These are phyloP conservation scores for Kazachstania viticola DNA, from an alignment of 805 yeast genomes.

Conservation along the genomic window DNA sequence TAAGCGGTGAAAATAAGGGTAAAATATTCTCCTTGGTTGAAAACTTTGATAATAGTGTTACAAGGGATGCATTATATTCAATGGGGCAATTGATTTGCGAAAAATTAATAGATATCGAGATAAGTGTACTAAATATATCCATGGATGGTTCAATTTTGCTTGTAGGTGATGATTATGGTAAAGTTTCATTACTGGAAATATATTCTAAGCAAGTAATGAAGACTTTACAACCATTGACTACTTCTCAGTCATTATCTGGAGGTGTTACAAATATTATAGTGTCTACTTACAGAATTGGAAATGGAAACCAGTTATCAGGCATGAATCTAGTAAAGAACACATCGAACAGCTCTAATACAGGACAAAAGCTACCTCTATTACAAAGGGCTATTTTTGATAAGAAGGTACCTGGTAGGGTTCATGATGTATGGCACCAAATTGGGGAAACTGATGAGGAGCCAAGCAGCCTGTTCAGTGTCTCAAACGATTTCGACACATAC, in stretches of 20 bases:
- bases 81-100: constrained; percentile 21
- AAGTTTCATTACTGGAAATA: constrained; percentile 55
- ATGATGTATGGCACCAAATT: constrained; percentile 31
- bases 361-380: constrained; percentile 43
- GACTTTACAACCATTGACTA: constrained; percentile 30
- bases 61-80: constrained; percentile 11
- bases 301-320: constrained; percentile 1
- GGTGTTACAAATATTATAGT: constrained; percentile 19
- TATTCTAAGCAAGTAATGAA: constrained; percentile 57
- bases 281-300: constrained; percentile 3
- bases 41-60: constrained; percentile 27
- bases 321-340: not conserved
- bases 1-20: constrained; percentile 32
- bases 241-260: constrained; percentile 16
- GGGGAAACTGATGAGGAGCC: constrained; percentile 7
- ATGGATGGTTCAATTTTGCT: constrained; percentile 65
- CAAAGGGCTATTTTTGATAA: constrained; percentile 46
- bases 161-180: constrained; percentile 68
- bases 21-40: constrained; percentile 39
- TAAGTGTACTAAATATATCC: constrained; percentile 47
- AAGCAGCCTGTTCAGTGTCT: constrained; percentile 12
- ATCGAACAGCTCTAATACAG: not conserved
- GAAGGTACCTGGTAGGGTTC: constrained; percentile 28
- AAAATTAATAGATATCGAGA: constrained; percentile 20
- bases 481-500: constrained; percentile 36